Evolutionary conservation across 129 eudicot genomes (phyloP).

Genomic region (Ambrosia artemisiifolia): DNA sequence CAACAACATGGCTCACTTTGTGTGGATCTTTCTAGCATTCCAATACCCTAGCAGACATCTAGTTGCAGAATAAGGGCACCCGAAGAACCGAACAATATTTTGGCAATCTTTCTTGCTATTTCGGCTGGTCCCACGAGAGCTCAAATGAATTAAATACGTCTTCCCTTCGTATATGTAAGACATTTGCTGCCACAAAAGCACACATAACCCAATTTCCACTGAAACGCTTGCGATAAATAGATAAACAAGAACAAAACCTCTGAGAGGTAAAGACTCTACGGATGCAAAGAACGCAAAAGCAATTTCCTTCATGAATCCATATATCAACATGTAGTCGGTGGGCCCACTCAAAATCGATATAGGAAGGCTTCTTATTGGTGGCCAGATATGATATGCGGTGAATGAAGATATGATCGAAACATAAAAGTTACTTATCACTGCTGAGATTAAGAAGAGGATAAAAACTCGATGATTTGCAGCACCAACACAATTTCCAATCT

Average conservation of each 20-base stretch:
- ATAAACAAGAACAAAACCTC: conserved; percentile 71
- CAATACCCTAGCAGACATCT: conserved; percentile 51
- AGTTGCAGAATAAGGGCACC: conserved; percentile 49
- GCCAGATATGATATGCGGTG: conserved; percentile 50
- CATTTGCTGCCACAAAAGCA: conserved; percentile 95
- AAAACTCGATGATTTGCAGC: conserved; percentile 74
- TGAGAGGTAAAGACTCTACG: conserved; percentile 47
- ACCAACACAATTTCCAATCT: conserved; percentile 97
- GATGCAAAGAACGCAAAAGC: conserved; percentile 48
- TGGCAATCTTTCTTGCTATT: conserved; percentile 56
- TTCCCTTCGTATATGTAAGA: conserved; percentile 63
- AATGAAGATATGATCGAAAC: conserved; percentile 57
- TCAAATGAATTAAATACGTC: conserved; percentile 69
- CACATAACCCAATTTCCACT: conserved; percentile 66
- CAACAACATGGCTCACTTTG: conserved; percentile 39
- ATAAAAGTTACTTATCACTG: conserved; percentile 60
- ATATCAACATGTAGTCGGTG: conserved; percentile 23
- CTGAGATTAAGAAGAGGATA: conserved; percentile 64
- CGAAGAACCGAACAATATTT: conserved; percentile 65
- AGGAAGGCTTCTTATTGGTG: conserved; percentile 37
- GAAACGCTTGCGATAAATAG: conserved; percentile 72
- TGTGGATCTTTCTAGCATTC: conserved; percentile 64
- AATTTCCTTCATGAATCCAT: conserved; percentile 35
- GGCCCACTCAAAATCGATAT: conserved; percentile 25
- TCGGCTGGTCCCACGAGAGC: conserved; percentile 46